Evolutionary conservation across 495 filamentous ascomycete species (phyloP), one percentile per base, ranked within the genome.

Genomic region (Filosporella fistucella): DNA sequence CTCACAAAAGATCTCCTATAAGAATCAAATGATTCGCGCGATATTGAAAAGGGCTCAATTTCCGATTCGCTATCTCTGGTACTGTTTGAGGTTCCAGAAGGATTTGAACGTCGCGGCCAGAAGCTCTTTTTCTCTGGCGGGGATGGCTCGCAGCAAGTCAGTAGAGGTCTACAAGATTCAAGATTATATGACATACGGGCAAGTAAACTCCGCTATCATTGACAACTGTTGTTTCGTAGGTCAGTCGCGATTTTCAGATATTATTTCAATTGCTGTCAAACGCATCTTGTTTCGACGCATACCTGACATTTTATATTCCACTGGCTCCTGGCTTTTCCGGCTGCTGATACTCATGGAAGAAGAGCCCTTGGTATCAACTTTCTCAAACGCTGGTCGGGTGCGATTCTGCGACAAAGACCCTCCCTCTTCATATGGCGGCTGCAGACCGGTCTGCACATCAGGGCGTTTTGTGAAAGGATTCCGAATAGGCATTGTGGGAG

Each of bases 131-230:
- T 89, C 60, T 96, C 93, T 18, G 84, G 76, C 0, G 93, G 91
- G 16, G 93, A 96, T 24, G 93, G 93, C 89, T 95, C 54, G 21
- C n/a, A 39, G 30, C 12, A 49, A 26, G 16, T 64, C 24, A 62
- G 51, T 39, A 46, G 16, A 35, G 20, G 29, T 23, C 29, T 9
- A 18, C 1, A 4, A 11, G 39, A 45, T 41, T 3, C 47, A 11
- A 28, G 29, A 9, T 38, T 37, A 20, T 11, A 28, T 37, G 41
- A 63, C 41, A 59, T 82, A 95, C 91, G 63, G 93, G 93, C 53
- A 97, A 84, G 68, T 96, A 98, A 44, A 96, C 87, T 36, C 93
- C 93, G 67, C 88, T 91, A 63, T 93, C 91, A 67, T 96, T 93
- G 62, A 98, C 91, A 29, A 96, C 93, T 98, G 62, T 12, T 36